Evolutionary conservation across 495 filamentous ascomycete species (phyloP), one percentile per base, ranked within the genome.

Genomic region (Hyaloscypha finlandica): DNA sequence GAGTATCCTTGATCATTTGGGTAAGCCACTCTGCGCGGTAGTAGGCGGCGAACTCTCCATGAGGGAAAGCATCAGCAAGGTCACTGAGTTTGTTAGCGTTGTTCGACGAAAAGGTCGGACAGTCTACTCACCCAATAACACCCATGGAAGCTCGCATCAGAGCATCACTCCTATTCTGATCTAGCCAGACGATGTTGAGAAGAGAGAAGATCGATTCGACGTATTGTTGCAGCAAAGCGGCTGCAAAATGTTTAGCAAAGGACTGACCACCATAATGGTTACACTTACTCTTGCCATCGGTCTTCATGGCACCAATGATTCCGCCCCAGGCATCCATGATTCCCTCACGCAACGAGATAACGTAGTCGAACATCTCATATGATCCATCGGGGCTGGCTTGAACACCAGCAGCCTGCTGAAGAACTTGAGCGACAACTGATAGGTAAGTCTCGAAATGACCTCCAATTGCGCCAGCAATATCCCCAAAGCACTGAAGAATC

Each of bases 311-410:
- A 74, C 93, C 86, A 68, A 99, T 90, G 56, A 94, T 93, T 72
- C 95, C 95, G 74, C 92, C 93, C 92, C 96, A 99, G 19, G 95
- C 95, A 85, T 99, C 95, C 91, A 97, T 97, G 65, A 98, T 97
- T 72, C 94, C 95, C 75, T 99, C 95, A 64, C 95, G 88, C 59
- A 99, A 85, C 19, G 93, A 96, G 68, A 96, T 86, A 68, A 99
- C 87, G 74, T 99, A 99, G 77, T 98, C 94, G 37, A 93, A 85
- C 89, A 97, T 96, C 71, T 99, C 95, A 65, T 92, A 93, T 37
- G 84, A 82, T 48, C 88, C 87, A 71, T 94, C 91, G 51, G 84
- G 78, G 42, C 88, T 85, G 11, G 89, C 90, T 60, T 71, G 66
- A 48, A 98, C 92, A 20, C 82, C 85, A 45, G 93, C 91, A 54